These are phyloP conservation scores for Monosporascus ibericus DNA, from an alignment of 2,329 filamentous ascomycete genomes.

Conservation along the genomic window DNA sequence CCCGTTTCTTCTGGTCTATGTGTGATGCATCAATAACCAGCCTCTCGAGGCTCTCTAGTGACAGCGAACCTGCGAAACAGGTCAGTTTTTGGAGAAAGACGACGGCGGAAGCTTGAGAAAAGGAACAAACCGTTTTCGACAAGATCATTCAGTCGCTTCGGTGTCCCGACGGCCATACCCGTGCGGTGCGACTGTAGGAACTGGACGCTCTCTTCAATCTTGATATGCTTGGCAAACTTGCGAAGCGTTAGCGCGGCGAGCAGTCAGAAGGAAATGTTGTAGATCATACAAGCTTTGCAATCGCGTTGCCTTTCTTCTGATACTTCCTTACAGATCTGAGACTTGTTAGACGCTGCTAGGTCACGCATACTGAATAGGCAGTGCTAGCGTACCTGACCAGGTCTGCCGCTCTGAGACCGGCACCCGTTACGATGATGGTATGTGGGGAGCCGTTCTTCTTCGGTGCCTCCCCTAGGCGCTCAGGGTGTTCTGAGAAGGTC, in stretches of 20 bases:
- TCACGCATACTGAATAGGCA: not conserved
- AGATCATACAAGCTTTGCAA: slow-evolving; percentile 67
- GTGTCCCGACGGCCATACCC: slow-evolving; percentile 86
- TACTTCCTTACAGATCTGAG: slow-evolving; percentile 66
- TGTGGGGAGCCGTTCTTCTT: slow-evolving; percentile 70
- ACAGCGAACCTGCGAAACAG: slow-evolving; percentile 54
- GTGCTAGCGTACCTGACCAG: slow-evolving; percentile 55
- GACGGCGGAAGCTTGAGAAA: not conserved
- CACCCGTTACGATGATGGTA: slow-evolving; percentile 80
- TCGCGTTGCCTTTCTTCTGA: slow-evolving; percentile 67
- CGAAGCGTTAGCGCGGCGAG: slow-evolving; percentile 7
- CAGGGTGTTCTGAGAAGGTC: slow-evolving; percentile 50
- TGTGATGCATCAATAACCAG: slow-evolving; percentile 88
- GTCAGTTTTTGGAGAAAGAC: not conserved
- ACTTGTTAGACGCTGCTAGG: slow-evolving; percentile 11
- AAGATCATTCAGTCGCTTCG: slow-evolving; percentile 73
- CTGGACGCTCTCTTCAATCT: slow-evolving; percentile 77
- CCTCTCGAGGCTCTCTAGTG: slow-evolving; percentile 63
- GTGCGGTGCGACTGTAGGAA: slow-evolving; percentile 66
- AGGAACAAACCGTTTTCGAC: slow-evolving; percentile 65
- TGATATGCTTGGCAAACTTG: slow-evolving; percentile 94
- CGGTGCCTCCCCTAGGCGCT: slow-evolving; percentile 57
- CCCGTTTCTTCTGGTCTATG: slow-evolving; percentile 90
- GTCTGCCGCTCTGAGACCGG: slow-evolving; percentile 81
- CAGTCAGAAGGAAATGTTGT: not conserved